Evolutionary conservation across 78 protist species (phyloP).

Genomic region (Tieghemostelium lacteum): DNA sequence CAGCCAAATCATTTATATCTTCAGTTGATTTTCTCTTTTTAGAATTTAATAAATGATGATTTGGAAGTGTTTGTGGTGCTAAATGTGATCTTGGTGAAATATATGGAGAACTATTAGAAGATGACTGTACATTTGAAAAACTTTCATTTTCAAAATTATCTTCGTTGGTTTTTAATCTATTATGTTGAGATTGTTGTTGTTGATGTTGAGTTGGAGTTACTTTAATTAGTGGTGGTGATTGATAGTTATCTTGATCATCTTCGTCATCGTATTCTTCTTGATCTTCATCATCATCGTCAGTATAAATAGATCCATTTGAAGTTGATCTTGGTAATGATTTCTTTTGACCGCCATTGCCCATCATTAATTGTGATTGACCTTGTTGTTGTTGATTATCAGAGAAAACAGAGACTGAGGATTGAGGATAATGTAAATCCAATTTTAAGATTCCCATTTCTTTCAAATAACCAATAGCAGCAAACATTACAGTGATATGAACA

Average conservation of each 20-base stretch:
- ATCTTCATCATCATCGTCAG: not conserved
- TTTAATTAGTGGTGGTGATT: not conserved
- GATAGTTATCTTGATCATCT: not conserved
- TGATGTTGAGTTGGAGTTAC: not conserved
- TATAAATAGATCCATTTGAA: not conserved
- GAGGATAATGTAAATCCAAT: slow-evolving; percentile 15
- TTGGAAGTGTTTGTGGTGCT: not conserved
- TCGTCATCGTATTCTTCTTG: not conserved
- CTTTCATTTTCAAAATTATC: not conserved
- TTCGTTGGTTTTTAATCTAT: not conserved
- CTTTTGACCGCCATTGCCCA: not conserved
- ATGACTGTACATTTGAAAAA: slow-evolving; percentile 5
- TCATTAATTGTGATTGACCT: slow-evolving; percentile 9
- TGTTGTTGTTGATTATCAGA: slow-evolving; percentile 1
- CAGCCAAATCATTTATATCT: slow-evolving; percentile 20
- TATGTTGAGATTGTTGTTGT: not conserved
- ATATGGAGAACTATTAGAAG: slow-evolving; percentile 1
- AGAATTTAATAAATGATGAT: slow-evolving; percentile 1
- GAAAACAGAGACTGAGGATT: slow-evolving; percentile 37
- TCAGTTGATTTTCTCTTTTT: slow-evolving; percentile 40
- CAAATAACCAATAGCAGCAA: slow-evolving; percentile 76
- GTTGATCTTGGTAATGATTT: not conserved
- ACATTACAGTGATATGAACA: slow-evolving; percentile 61
- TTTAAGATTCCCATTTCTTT: slow-evolving; percentile 43
- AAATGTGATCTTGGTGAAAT: slow-evolving; percentile 12